phyloP scores from a whole-genome alignment of 768 basidiomycete genomes.

The Rhodosporidiobolus odoratus region DNA sequence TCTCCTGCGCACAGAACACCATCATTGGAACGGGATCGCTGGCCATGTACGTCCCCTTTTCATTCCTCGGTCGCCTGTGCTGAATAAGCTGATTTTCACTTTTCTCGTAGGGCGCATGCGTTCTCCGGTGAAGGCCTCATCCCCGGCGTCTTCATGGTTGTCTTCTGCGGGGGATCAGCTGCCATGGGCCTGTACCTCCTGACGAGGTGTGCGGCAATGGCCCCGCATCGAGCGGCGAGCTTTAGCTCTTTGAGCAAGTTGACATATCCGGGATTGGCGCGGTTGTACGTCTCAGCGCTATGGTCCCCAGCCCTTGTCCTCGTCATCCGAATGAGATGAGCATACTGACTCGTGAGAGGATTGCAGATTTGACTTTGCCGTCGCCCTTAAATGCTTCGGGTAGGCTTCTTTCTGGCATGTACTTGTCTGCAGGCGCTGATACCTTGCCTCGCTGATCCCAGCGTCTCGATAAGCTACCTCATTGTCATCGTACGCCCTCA shows the following conservation, averaged over 20 bases:
- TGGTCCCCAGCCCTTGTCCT: too few relatives aligned
- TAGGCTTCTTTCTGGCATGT: too few relatives aligned
- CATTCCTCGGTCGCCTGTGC: background rate
- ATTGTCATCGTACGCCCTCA: conserved; percentile 18
- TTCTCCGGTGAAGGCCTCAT: conserved; percentile 85
- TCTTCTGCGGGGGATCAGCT: conserved; percentile 68
- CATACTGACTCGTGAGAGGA: conserved; percentile 46
- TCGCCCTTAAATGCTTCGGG: conserved; percentile 95
- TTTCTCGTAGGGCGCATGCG: conserved; percentile 49
- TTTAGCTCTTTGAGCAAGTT: conserved; percentile 78
- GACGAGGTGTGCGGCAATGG: conserved; percentile 69
- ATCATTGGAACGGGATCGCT: conserved; percentile 28
- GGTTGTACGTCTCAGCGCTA: conserved; percentile 22
- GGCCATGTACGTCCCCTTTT: conserved; percentile 5
- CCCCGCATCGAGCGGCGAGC: conserved; percentile 68
- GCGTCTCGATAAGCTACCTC: conserved; percentile 80
- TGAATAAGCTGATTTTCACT: background rate
- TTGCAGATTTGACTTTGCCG: conserved; percentile 75
- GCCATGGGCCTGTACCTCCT: conserved; percentile 85
- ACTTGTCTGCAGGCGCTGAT: too few relatives aligned
- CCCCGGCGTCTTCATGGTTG: conserved; percentile 81
- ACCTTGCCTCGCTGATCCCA: too few relatives aligned
- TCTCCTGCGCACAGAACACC: background rate
- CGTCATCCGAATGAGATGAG: conserved; percentile 42
- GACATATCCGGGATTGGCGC: conserved; percentile 66